Evolutionary conservation across 2,329 filamentous ascomycete genomes (phyloP), one percentile per base, ranked within the genome.

Genomic region (Fusarium graminum): DNA sequence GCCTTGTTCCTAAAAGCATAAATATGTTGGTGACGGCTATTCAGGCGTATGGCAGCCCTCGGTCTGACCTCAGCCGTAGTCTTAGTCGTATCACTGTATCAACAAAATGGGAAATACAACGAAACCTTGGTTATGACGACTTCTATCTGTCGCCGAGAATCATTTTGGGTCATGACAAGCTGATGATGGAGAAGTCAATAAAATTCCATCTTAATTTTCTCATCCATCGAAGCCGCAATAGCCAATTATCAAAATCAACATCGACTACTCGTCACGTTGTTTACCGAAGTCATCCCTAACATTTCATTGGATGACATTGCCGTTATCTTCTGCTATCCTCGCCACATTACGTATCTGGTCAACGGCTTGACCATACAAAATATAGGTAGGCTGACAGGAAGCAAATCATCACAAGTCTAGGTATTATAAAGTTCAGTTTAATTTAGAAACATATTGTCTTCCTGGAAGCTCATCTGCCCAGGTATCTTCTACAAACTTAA

Each of bases 21-120:
- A 63, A 45, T 19, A 29, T 44, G 30, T 57, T 46, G 29, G 58
- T 39, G 52, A 63, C 25, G 44, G 63, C 11, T 58, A 7, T 12
- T 41, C 7, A 28, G 36, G 25, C 16, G 34, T 16, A 9, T 16
- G 34, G 16, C 34, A 16, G 34, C 34, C 16, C 16, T n/a, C 22
- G 22, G 22, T 36, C 8, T 10, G 34, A 17, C 8, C 16, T 36
- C 34, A 36, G 34, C 16, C 34, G n/a, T 36, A n/a, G 10, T 17
- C 34, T 16, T 7, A 16, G 34, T 36, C 16, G 16, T 10, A 9
- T 17, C 11, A 34, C 16, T 36, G 16, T 4, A n/a, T 10, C n/a
- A n/a, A 16, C 16, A 17, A 16, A 17, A 36, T n/a, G n/a, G 34
- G 9, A n/a, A 16, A n/a, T 16, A 17, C 16, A 16, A 36, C 34